These are phyloP conservation scores for Glarea lozoyensis DNA, from an alignment of 495 filamentous ascomycete genomes.

Conservation along the genomic window DNA sequence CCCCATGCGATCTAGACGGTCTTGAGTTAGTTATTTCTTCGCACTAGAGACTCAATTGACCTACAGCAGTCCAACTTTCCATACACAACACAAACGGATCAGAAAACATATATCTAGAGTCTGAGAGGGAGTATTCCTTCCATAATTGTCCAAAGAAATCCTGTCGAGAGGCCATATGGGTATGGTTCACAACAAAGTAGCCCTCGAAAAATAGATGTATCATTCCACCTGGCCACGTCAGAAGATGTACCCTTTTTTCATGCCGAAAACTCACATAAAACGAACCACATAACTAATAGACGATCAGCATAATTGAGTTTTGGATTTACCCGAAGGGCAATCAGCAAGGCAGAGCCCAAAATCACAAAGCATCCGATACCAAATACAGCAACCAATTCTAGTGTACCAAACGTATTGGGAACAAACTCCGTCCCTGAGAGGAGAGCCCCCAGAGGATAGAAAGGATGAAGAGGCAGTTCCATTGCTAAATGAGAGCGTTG, in stretches of 20 bases:
- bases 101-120: constrained; percentile 47
- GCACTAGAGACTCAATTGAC: no score
- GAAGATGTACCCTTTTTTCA: not conserved
- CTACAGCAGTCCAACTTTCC: constrained; percentile 45
- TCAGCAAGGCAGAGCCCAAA: constrained; percentile 30
- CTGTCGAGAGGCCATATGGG: constrained; percentile 30
- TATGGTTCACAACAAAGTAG: constrained; percentile 41
- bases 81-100: constrained; percentile 46
- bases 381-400: constrained; percentile 39
- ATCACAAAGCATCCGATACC: constrained; percentile 33
- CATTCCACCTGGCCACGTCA: constrained; percentile 29
- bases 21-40: no score
- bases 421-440: constrained; percentile 32
- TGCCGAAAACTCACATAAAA: constrained; percentile 34
- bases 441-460: constrained; percentile 35
- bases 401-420: constrained; percentile 39
- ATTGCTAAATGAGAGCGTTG: no score
- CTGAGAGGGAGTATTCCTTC: constrained; percentile 53
- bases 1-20: constrained; percentile 40
- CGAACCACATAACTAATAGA: constrained; percentile 49
- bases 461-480: no score
- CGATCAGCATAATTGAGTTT: constrained; percentile 32
- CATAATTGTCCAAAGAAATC: constrained; percentile 50
- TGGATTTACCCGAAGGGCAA: constrained; percentile 32
- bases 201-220: constrained; percentile 53